Base-by-base conservation (phyloP, 495 filamentous ascomycete genomes). In the Monascus purpureus region DNA sequence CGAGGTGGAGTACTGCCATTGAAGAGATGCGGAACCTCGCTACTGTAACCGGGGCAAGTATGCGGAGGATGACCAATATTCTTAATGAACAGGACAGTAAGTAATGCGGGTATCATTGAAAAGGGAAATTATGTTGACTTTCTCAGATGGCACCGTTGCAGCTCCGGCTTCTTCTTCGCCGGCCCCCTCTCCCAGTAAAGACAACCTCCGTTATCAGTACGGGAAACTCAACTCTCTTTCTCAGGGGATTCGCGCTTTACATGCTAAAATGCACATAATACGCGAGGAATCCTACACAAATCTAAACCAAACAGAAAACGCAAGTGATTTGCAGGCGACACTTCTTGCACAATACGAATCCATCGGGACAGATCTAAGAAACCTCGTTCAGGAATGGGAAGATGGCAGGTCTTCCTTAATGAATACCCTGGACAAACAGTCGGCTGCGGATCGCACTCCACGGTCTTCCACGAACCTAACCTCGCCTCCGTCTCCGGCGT, bases 331-430 rank as follows among this genome's bases (percentile, higher is more conserved):
- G 20, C 82, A 81, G 7, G 61, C 72, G 2, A 75, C 69, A 33
- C 70, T 96, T 16, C 75, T 92, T 56, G 55, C 75, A 17, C 90
- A 95, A 47, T 96, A 96, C 50, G 90, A 97, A 16, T 86, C 85
- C 12, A 88, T 97, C 39, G 90, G 90, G 5, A 65, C 72, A 27
- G 90, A 97, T 49, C 70, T 97, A 20, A 75, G 74, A 47, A 70
- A 69, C 25, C 63, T 97, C 27, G 74, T 88, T 40, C 75, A 86
- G 37, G 86, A 92, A 40, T 97, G 90, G 90, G 85, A 94, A 51
- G 62, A 77, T 17, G 88, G 87, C 6, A 87, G 78, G 45, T 63
- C 73, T 3, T 75, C 80, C 5, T 48, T 97, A 28, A 67, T 78
- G 23, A 71, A 68, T 25, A 83, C 74, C 35, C 75, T 90, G 27